A percentile compares a stretch with the other conserved stretches of the same genome.
Evolutionary conservation across 495 filamentous ascomycete genomes (phyloP).

Genomic region (Hypoxylon lenormandii): DNA sequence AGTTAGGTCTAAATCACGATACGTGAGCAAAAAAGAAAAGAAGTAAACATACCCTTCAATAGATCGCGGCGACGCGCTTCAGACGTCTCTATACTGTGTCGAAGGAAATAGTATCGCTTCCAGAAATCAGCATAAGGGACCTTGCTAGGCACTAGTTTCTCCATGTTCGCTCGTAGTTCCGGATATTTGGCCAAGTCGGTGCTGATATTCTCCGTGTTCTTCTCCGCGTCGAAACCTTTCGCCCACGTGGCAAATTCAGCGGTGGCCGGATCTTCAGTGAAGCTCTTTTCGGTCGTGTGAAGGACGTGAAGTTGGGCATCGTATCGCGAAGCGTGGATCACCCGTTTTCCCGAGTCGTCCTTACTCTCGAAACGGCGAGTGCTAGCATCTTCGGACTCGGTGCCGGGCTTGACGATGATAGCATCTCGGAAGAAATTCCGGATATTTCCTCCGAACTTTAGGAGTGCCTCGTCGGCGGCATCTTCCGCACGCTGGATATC

Average conservation of each 20-base stretch:
- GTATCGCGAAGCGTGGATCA: slow-evolving; percentile 92
- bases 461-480: slow-evolving; percentile 94
- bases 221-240: slow-evolving; percentile 80
- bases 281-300: slow-evolving; percentile 85
- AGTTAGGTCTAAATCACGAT: slow-evolving; percentile 33
- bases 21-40: neutral
- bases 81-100: slow-evolving; percentile 94
- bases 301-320: slow-evolving; percentile 96
- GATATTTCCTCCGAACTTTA: slow-evolving; percentile 92
- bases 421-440: slow-evolving; percentile 91
- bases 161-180: slow-evolving; percentile 90
- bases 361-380: slow-evolving; percentile 89
- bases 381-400: slow-evolving; percentile 49
- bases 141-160: slow-evolving; percentile 89
- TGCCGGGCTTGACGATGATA: slow-evolving; percentile 79
- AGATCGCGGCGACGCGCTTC: slow-evolving; percentile 90
- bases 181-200: slow-evolving; percentile 86
- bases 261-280: slow-evolving; percentile 81
- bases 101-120: slow-evolving; percentile 94
- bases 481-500: slow-evolving; percentile 95
- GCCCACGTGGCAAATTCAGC: slow-evolving; percentile 80
- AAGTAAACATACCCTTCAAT: slow-evolving; percentile 77
- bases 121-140: slow-evolving; percentile 92
- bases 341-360: slow-evolving; percentile 86
- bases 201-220: slow-evolving; percentile 86